A percentile compares a stretch with the other conserved stretches of the same genome.
phyloP scores from a whole-genome alignment of 1,284 basidiomycete genomes.

The Malassezia dermatis region DNA sequence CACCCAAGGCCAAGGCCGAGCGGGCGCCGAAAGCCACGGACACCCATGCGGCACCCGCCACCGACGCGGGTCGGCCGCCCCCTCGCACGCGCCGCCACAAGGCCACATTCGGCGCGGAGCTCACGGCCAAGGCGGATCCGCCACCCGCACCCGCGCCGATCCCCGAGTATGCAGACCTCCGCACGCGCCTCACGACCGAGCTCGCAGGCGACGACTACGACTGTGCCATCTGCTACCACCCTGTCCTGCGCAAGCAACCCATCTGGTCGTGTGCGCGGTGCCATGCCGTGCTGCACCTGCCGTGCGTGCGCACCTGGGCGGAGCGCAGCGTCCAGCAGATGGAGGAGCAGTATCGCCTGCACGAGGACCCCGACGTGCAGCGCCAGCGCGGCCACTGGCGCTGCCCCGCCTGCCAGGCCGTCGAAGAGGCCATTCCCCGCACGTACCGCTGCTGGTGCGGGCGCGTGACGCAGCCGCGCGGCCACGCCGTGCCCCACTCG shows the following conservation, averaged over 20 bases:
- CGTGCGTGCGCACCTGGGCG: constrained; percentile 43
- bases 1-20: too few species aligned
- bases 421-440: constrained; percentile 34
- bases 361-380: constrained; percentile 40
- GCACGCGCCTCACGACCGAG: constrained; percentile 37
- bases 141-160: neutral
- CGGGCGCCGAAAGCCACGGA: too few species aligned
- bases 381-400: constrained; percentile 37
- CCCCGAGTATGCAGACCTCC: constrained; percentile 34
- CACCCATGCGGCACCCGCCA: too few species aligned
- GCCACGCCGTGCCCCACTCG: constrained; percentile 32
- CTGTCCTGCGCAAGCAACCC: constrained; percentile 30
- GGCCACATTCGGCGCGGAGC: too few species aligned
- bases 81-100: neutral
- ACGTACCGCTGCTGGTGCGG: constrained; percentile 44
- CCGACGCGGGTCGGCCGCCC: too few species aligned
- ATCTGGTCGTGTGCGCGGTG: constrained; percentile 44
- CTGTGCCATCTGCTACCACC: constrained; percentile 43
- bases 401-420: constrained; percentile 43
- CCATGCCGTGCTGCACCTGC: constrained; percentile 39
- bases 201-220: constrained; percentile 41
- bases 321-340: constrained; percentile 38
- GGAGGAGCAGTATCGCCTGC: constrained; percentile 42
- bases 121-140: too few species aligned
- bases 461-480: constrained; percentile 25